Conservation (phyloP, 164 flowering plant genomes). For the Malania oleifera region DNA sequence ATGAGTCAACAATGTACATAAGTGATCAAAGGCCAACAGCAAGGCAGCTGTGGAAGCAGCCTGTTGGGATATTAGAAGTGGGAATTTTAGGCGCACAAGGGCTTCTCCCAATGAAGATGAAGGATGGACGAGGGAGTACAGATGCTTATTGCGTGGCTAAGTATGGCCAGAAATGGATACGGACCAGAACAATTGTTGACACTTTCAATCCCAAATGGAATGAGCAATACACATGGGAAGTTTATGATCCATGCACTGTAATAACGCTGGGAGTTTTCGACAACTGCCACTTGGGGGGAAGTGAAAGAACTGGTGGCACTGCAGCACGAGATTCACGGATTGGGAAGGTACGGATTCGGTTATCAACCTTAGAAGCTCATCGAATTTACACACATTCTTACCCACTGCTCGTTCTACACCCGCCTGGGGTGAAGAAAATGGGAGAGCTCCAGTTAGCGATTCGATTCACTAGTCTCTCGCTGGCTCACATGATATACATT, state of each 20-base stretch:
- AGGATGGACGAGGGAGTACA: slow-evolving; percentile 35
- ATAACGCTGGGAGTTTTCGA: slow-evolving; percentile 55
- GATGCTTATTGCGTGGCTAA: slow-evolving; percentile 50
- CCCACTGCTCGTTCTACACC: slow-evolving; percentile 55
- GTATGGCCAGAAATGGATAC: slow-evolving; percentile 50
- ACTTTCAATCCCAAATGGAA: slow-evolving; percentile 49
- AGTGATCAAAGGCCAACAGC: slow-evolving; percentile 50
- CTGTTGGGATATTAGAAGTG: slow-evolving; percentile 37
- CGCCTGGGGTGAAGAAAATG: slow-evolving; percentile 52
- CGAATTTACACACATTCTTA: slow-evolving; percentile 42
- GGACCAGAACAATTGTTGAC: slow-evolving; percentile 47
- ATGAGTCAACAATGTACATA: slow-evolving; percentile 39
- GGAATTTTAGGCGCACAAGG: slow-evolving; percentile 36
- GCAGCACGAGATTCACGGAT: slow-evolving; percentile 34
- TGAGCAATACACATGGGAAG: slow-evolving; percentile 69
- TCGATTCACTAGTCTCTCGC: slow-evolving; percentile 44
- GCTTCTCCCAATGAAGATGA: slow-evolving; percentile 44
- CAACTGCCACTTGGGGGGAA: slow-evolving; percentile 39
- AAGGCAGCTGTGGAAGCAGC: slow-evolving; percentile 39
- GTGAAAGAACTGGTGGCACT: slow-evolving; percentile 14
- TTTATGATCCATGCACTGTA: slow-evolving; percentile 60
- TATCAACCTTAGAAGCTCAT: slow-evolving; percentile 48
- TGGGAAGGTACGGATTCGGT: slow-evolving; percentile 50
- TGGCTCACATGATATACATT: slow-evolving; percentile 36
- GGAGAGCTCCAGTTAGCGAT: slow-evolving; percentile 56